Base-by-base conservation (phyloP, 2,329 filamentous ascomycete genomes). In the Fusarium continuum region DNA sequence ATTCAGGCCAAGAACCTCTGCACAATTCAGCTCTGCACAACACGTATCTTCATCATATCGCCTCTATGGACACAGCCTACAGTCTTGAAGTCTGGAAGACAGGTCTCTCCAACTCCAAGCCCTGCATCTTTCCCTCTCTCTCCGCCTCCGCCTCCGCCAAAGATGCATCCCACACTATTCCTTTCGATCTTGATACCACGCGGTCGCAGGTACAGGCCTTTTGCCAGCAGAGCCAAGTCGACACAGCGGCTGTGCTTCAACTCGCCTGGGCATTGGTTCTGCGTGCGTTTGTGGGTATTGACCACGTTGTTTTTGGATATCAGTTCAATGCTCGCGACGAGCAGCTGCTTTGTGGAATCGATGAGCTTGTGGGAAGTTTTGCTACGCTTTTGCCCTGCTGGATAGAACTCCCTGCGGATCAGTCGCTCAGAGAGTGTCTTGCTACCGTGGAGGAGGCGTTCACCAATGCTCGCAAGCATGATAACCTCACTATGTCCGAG, bases 261-360 rank as follows among this genome's bases (percentile, higher is more conserved):
- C 78, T 86, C n/a, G 85, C 85, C 0, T 89, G 86, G 86, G 83
- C 80, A 0, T 74, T 89, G 17, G 77, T 87, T 0, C 74, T 88
- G 0, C 81, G 84, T 3, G 77, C 80, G 2, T 88, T 85, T 62
- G 79, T 83, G 4, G 83, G 83, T 2, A 77, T 77, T 14, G 76
- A 82, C 19, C 78, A 80, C 10, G 80, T 87, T 8, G 79, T 82
- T 31, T 88, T 88, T 60, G 86, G 86, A 1, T 83, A 78, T 53
- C 78, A 80, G 28, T 77, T 80, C 4, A 70, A 75, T 0, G 82
- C 81, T 1, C 75, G 83, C 5, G 78, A 82, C 14, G 75, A 79
- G 6, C 74, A 78, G 9, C 72, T 80, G 4, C 74, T 80, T 0
- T 72, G 75, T 1, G 80, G 78, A 0, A 74, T 83, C 39, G 65